phyloP scores from a whole-genome alignment of 2,329 filamentous ascomycete genomes.

The Aspergillaceae sp. region DNA sequence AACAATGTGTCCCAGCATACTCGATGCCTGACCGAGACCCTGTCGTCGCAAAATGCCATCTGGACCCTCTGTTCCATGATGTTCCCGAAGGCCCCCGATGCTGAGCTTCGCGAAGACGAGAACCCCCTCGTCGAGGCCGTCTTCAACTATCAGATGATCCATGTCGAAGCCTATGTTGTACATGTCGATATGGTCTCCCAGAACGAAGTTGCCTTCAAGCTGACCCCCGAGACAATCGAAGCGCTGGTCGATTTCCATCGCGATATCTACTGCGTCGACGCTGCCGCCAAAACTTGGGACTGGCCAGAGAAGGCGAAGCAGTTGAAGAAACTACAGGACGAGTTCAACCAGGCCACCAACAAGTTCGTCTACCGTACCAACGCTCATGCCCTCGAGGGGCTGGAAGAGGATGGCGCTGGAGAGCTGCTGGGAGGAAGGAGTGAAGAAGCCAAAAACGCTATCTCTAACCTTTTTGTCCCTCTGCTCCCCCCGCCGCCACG shows the following conservation, averaged over 20 bases:
- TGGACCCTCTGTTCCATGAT: conserved; percentile 92
- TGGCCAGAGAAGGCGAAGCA: conserved; percentile 97
- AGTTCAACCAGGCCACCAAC: conserved; percentile 94
- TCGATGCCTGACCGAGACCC: conserved; percentile 85
- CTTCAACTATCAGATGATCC: conserved; percentile 86
- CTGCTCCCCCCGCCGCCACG: conserved; percentile 79
- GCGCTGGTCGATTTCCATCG: conserved; percentile 91
- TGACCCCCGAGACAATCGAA: conserved; percentile 91
- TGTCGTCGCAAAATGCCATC: conserved; percentile 82
- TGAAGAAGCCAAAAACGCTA: conserved; percentile 82
- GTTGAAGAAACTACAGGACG: conserved; percentile 93
- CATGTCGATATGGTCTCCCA: conserved; percentile 98
- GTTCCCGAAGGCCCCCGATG: conserved; percentile 79
- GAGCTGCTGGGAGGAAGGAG: conserved; percentile 86
- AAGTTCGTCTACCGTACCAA: conserved; percentile 90
- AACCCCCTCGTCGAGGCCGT: conserved; percentile 79
- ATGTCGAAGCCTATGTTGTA: conserved; percentile 94
- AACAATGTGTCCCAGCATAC: conserved; percentile 96
- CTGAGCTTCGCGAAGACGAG: conserved; percentile 71
- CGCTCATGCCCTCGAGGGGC: conserved; percentile 80
- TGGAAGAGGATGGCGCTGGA: conserved; percentile 92
- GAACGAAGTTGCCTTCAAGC: conserved; percentile 96
- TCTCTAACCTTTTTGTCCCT: conserved; percentile 75
- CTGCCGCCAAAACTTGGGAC: conserved; percentile 78
- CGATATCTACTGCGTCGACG: conserved; percentile 85